Base-by-base conservation (phyloP, 225 moss, liverwort and hornwort genomes). In the Physcomitrium patens region DNA sequence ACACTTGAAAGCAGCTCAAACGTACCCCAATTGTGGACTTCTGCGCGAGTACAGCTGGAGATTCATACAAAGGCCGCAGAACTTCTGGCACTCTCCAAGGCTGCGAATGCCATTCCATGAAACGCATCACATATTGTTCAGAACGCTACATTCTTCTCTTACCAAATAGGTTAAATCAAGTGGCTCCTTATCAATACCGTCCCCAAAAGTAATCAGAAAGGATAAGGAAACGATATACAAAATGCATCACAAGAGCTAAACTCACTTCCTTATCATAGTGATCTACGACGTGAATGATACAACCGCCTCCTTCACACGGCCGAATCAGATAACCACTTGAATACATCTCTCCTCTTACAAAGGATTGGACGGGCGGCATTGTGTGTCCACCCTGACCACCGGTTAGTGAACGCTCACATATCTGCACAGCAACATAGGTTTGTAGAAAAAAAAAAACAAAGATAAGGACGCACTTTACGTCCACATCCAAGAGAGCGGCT, bases 1-100 rank as follows among this genome's bases (percentile, higher is more conserved):
- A 24, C 0, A 10, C 0, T 58, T 5, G 1, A 46, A 49, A 57
- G 18, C 64, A 26, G 56, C 57, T 48, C 2, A 42, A 14, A 54
- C 82, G 50, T 82, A 94, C 94, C 85, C 87, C 88, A 44, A 93
- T 90, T 46, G 96, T 94, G 50, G 81, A 90, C 79, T 94, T 97
- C 56, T 97, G 94, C 3, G 94, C 96, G 28, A 97, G 91, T 48
- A 94, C 91, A 50, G 96, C 90, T 49, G 96, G 91, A 27, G 96
- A 97, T 64, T 97, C 96, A 41, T 97, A 97, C 20, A 97, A 75
- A 28, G 96, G 96, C 50, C 96, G 91, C 23, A 97, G 86, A 7
- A 97, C 96, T 70, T 97, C 96, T 6, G 96, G 96, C 57, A 94
- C 94, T 54, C 92, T 92, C 96, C 96, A 97, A 63, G 96, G 84